phyloP scores from a whole-genome alignment of 345 rosid species.

The Lumnitzera racemosa region DNA sequence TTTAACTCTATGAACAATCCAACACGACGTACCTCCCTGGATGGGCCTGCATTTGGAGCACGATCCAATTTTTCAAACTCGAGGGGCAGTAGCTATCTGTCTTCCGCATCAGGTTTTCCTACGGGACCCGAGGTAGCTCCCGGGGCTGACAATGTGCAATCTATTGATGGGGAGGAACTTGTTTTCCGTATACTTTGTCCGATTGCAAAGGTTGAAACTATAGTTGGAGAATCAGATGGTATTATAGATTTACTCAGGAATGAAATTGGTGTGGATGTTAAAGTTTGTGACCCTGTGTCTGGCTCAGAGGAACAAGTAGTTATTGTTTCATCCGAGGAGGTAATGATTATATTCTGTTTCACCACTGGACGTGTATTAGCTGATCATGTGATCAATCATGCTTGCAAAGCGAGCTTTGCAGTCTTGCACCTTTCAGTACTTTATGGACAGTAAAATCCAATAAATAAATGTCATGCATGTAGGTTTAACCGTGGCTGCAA shows the following conservation, averaged over 20 bases:
- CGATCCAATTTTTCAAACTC: constrained; percentile 39
- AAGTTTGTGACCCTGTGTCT: constrained; percentile 62
- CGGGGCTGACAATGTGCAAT: constrained; percentile 46
- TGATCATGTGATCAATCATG: too few species aligned
- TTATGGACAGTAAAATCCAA: too few species aligned
- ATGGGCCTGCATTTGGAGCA: constrained; percentile 45
- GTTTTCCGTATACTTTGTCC: constrained; percentile 94
- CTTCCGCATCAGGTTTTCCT: constrained; percentile 46
- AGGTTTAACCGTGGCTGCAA: too few species aligned
- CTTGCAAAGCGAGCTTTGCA: too few species aligned
- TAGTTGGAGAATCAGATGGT: constrained; percentile 74
- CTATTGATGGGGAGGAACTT: constrained; percentile 63
- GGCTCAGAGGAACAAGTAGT: constrained; percentile 92
- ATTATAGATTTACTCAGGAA: constrained; percentile 75
- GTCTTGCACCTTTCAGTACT: too few species aligned
- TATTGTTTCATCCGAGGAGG: constrained; percentile 90
- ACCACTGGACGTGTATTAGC: neutral
- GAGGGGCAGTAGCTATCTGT: constrained; percentile 43
- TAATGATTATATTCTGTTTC: constrained; percentile 15
- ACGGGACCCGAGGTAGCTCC: constrained; percentile 38
- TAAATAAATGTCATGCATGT: too few species aligned
- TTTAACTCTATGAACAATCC: constrained; percentile 42
- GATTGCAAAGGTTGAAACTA: constrained; percentile 54
- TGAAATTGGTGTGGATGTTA: constrained; percentile 89
- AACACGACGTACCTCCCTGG: constrained; percentile 47